Evolutionary conservation across 345 rosid species (phyloP).

Genomic region (Physaria fendleri): DNA sequence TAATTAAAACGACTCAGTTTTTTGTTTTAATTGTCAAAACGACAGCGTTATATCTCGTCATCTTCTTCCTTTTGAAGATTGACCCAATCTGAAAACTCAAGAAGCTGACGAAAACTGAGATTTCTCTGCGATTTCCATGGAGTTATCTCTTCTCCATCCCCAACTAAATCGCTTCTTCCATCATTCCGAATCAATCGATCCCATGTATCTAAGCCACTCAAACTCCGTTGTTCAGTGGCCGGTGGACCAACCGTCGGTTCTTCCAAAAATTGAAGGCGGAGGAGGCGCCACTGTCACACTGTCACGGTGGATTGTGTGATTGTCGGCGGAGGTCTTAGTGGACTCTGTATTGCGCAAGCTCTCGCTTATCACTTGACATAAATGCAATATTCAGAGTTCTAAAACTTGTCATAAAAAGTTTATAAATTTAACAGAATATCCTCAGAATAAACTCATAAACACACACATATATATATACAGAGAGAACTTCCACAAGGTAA

Average conservation of each 20-base stretch:
- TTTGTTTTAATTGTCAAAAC: too few species aligned
- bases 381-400: too few species aligned
- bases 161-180: constrained; percentile 33
- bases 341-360: constrained; percentile 91
- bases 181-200: constrained; percentile 17
- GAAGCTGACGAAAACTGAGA: constrained; percentile 15
- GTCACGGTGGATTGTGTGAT: constrained; percentile 65
- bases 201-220: constrained; percentile 25
- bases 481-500: too few species aligned
- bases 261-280: constrained; percentile 27
- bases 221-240: constrained; percentile 63
- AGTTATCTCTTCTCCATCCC: constrained; percentile 44
- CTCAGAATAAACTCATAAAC: too few species aligned
- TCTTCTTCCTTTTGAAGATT: constrained; percentile 15
- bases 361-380: too few species aligned
- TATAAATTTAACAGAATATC: too few species aligned
- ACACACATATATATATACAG: too few species aligned
- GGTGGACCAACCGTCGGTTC: constrained; percentile 50
- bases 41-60: constrained; percentile 8
- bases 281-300: too few species aligned
- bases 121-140: constrained; percentile 35
- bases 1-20: too few species aligned
- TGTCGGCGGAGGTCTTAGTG: constrained; percentile 87
- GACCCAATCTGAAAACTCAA: constrained; percentile 19
- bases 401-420: too few species aligned